A percentile compares a stretch with the other conserved stretches of the same genome.
Conservation (phyloP, 768 basidiomycete genomes). For the Kwoniella dendrophila region DNA sequence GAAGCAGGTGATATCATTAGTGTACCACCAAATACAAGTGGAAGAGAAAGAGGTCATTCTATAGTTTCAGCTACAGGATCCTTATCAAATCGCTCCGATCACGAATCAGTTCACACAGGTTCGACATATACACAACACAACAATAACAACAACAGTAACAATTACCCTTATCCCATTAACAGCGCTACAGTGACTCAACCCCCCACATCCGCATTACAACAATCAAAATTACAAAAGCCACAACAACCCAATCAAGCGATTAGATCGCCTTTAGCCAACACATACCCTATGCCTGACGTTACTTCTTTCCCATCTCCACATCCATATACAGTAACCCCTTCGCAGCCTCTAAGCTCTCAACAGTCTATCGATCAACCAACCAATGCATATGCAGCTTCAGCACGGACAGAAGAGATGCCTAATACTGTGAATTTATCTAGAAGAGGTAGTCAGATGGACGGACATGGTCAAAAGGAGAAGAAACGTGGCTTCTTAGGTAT, state of each 20-base stretch:
- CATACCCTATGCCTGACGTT: slow-evolving; percentile 20
- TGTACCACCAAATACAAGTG: background rate
- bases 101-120: slow-evolving; percentile 6
- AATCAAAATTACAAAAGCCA: slow-evolving; percentile 24
- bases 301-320: slow-evolving; percentile 34
- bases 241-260: slow-evolving; percentile 13
- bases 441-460: slow-evolving; percentile 26
- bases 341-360: background rate
- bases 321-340: slow-evolving; percentile 16
- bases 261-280: slow-evolving; percentile 37
- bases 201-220: slow-evolving; percentile 1
- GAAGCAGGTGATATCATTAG: slow-evolving; percentile 6
- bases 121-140: slow-evolving; percentile 11
- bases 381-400: background rate
- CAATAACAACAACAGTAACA: slow-evolving; percentile 9
- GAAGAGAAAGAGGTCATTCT: slow-evolving; percentile 21
- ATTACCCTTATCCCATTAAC: slow-evolving; percentile 11
- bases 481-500: slow-evolving; percentile 45
- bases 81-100: slow-evolving; percentile 22
- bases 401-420: slow-evolving; percentile 10
- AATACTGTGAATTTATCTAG: slow-evolving; percentile 8
- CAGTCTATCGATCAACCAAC: background rate
- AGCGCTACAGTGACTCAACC: slow-evolving; percentile 4
- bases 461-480: slow-evolving; percentile 37
- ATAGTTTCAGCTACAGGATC: slow-evolving; percentile 17